phyloP scores from a whole-genome alignment of 1,139 yeast species.

The Lodderomyces pseudojiufengensis region DNA sequence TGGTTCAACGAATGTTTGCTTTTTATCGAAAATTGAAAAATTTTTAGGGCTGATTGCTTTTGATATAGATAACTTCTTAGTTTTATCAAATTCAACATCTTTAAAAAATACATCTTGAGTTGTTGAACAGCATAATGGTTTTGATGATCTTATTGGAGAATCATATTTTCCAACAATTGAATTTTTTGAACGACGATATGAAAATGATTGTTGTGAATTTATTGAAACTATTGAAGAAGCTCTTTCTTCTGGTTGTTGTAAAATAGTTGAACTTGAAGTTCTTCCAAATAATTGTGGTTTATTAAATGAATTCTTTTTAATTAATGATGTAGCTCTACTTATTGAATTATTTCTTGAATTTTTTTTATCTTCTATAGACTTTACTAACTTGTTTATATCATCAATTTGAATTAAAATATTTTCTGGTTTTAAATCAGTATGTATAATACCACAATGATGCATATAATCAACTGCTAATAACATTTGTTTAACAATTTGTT shows the following conservation, averaged over 20 bases:
- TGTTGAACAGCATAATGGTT: slow-evolving; percentile 23
- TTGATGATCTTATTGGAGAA: slow-evolving; percentile 29
- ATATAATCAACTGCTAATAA: slow-evolving; percentile 38
- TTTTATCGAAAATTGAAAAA: slow-evolving; percentile 5
- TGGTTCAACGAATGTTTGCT: neutral
- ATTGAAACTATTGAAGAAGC: slow-evolving; percentile 5
- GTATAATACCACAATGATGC: slow-evolving; percentile 42
- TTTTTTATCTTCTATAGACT: slow-evolving; percentile 27
- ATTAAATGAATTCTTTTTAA: slow-evolving; percentile 4
- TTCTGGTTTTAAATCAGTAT: slow-evolving; percentile 45
- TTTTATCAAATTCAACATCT: slow-evolving; percentile 13
- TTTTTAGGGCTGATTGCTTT: slow-evolving; percentile 11
- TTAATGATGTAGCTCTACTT: slow-evolving; percentile 9
- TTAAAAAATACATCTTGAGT: slow-evolving; percentile 21
- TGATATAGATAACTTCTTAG: slow-evolving; percentile 7
- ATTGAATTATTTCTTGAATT: slow-evolving; percentile 12
- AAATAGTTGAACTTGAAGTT: slow-evolving; percentile 1
- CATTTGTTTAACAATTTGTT: slow-evolving; percentile 37
- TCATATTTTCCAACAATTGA: slow-evolving; percentile 18
- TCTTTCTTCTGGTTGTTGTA: slow-evolving; percentile 3
- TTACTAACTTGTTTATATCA: slow-evolving; percentile 33
- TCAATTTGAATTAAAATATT: slow-evolving; percentile 41
- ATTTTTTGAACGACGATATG: slow-evolving; percentile 24
- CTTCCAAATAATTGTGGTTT: slow-evolving; percentile 3
- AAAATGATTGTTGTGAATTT: slow-evolving; percentile 7